A percentile compares a stretch with the other conserved stretches of the same genome.
Conservation (phyloP, 495 filamentous ascomycete species). For the Annulohypoxylon nitens region DNA sequence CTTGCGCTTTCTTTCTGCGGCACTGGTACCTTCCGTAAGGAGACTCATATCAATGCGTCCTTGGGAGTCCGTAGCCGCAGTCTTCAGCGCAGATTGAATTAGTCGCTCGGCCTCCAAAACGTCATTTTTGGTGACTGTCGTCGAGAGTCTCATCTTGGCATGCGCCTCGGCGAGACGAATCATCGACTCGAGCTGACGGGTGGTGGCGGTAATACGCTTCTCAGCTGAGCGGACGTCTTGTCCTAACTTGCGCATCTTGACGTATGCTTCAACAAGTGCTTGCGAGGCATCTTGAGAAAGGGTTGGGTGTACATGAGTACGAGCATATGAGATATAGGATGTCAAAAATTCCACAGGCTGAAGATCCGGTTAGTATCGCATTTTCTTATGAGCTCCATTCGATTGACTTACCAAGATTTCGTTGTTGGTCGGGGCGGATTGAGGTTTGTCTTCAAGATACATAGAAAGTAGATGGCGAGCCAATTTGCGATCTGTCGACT, state of each 20-base stretch:
- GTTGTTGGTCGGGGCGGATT: constrained; percentile 74
- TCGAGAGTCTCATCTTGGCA: constrained; percentile 92
- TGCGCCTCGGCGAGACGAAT: constrained; percentile 96
- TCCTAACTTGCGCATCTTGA: constrained; percentile 95
- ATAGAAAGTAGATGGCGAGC: constrained; percentile 95
- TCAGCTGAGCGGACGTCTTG: constrained; percentile 94
- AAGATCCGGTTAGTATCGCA: constrained; percentile 41
- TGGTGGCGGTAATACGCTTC: constrained; percentile 97
- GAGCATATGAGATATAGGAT: constrained; percentile 96
- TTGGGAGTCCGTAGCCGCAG: constrained; percentile 92
- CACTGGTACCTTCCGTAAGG: constrained; percentile 89
- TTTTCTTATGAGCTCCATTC: constrained; percentile 1
- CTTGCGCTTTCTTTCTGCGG: constrained; percentile 82
- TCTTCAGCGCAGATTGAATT: constrained; percentile 95
- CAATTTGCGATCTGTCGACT: constrained; percentile 85
- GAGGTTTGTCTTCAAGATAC: constrained; percentile 94
- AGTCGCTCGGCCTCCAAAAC: constrained; percentile 92
- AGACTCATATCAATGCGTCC: constrained; percentile 97
- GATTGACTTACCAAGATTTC: constrained; percentile 81
- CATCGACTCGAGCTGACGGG: constrained; percentile 95
- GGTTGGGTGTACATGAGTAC: constrained; percentile 83
- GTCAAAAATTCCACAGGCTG: constrained; percentile 96
- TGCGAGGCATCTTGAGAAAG: constrained; percentile 81
- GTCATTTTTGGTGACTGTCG: constrained; percentile 80
- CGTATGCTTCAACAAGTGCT: constrained; percentile 87